phyloP scores from a whole-genome alignment of 257 asterid species.

The Catharanthus roseus region DNA sequence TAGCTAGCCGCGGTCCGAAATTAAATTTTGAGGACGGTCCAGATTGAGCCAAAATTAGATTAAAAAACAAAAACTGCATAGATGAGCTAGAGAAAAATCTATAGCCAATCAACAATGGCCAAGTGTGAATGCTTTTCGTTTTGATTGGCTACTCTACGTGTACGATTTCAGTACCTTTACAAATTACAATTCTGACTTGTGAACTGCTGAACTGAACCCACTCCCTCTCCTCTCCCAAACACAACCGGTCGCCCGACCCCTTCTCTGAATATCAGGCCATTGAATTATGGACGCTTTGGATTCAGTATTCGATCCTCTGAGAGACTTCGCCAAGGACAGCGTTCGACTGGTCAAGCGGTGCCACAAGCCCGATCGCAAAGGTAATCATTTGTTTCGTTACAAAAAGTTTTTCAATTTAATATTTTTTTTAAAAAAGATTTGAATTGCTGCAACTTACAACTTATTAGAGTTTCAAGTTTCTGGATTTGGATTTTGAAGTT shows the following conservation, averaged over 20 bases:
- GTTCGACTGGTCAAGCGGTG: conserved; percentile 34
- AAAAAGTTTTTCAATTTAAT: not conserved
- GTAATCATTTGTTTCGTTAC: not conserved
- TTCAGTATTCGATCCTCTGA: conserved; percentile 32
- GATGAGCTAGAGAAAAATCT: no score
- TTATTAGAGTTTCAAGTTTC: not conserved
- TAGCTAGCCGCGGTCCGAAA: no score
- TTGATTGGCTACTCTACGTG: not conserved
- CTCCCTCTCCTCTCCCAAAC: no score
- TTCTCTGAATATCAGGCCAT: no score
- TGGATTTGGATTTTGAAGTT: not conserved
- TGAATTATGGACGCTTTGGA: conserved; percentile 36
- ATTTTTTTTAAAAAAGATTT: not conserved
- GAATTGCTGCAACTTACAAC: no score
- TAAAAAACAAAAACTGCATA: no score
- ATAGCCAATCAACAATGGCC: not conserved
- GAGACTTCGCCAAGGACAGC: conserved; percentile 35
- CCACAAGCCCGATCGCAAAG: conserved; percentile 36
- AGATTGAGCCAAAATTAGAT: no score
- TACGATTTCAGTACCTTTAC: not conserved
- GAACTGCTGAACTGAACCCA: no score
- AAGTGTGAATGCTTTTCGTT: not conserved
- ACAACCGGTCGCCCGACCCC: no score
- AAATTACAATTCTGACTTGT: no score
- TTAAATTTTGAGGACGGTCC: no score